Percentiles rank a stretch among this genome's conserved stretches.
Evolutionary conservation across 306 rosid genomes (phyloP).

Genomic region (Cajanus cajan): DNA sequence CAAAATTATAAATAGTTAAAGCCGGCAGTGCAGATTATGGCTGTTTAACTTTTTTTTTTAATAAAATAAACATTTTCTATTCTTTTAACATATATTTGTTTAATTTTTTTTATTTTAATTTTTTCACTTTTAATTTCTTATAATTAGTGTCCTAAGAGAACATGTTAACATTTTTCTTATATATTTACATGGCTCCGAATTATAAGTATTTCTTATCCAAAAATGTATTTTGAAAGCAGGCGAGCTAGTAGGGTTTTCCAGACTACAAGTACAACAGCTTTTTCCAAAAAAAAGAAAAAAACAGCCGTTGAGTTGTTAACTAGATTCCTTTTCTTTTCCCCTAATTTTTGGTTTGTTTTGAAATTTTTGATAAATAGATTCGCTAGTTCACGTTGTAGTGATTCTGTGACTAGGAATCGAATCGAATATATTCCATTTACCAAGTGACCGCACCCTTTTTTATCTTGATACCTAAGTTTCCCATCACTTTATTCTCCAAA

Average conservation of each 20-base stretch:
- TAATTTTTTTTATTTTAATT: too few species aligned
- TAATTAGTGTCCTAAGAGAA: too few species aligned
- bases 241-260: neutral
- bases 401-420: conserved; percentile 14
- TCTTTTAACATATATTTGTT: too few species aligned
- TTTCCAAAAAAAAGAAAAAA: neutral
- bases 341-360: neutral
- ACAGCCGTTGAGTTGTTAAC: too few species aligned
- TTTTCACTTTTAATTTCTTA: too few species aligned
- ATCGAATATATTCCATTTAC: neutral
- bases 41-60: neutral
- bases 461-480: neutral
- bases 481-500: neutral
- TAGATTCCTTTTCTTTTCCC: neutral
- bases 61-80: too few species aligned
- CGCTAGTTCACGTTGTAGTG: neutral
- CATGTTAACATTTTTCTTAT: too few species aligned
- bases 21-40: neutral
- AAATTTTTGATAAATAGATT: neutral
- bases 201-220: neutral
- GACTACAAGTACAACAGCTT: neutral
- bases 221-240: neutral
- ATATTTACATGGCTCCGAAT: neutral
- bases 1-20: neutral
- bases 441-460: neutral